phyloP scores from a whole-genome alignment of 805 yeast genomes.

The Phaffomyces thermotolerans region DNA sequence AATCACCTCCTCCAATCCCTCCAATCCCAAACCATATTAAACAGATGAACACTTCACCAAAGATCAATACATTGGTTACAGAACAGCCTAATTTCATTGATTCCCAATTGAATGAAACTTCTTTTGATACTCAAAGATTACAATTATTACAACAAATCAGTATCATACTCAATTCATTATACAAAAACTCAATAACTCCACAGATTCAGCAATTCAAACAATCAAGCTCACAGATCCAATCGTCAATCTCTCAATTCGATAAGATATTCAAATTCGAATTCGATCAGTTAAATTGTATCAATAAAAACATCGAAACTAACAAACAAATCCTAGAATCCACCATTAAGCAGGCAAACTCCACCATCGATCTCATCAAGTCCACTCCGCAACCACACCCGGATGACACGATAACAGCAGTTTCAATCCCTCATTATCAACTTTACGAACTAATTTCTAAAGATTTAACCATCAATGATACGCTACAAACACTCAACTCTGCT shows the following conservation, averaged over 20 bases:
- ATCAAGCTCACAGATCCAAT: slow-evolving; percentile 17
- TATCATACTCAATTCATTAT: slow-evolving; percentile 1
- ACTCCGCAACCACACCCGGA: slow-evolving; percentile 31
- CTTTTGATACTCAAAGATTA: background rate
- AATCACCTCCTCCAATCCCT: slow-evolving; percentile 30
- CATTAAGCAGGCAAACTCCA: slow-evolving; percentile 23
- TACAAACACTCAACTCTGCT: slow-evolving; percentile 48
- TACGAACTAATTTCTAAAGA: slow-evolving; percentile 60
- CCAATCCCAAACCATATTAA: slow-evolving; percentile 30
- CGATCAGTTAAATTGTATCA: slow-evolving; percentile 21
- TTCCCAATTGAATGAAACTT: background rate
- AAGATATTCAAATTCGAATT: slow-evolving; percentile 30
- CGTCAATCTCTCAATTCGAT: slow-evolving; percentile 31
- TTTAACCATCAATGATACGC: slow-evolving; percentile 63
- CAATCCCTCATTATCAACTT: slow-evolving; percentile 50
- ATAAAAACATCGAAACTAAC: slow-evolving; percentile 24
- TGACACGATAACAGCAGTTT: slow-evolving; percentile 8
- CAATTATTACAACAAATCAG: slow-evolving; percentile 2
- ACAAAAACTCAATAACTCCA: background rate
- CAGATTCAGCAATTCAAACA: slow-evolving; percentile 8
- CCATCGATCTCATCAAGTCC: slow-evolving; percentile 26
- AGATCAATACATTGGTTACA: too few species aligned
- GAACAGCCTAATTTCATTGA: slow-evolving; percentile 1
- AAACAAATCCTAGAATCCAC: slow-evolving; percentile 24
- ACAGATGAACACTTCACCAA: background rate